Conservation (phyloP, 2,329 filamentous ascomycete species). For the Elsinoe ampelina region DNA sequence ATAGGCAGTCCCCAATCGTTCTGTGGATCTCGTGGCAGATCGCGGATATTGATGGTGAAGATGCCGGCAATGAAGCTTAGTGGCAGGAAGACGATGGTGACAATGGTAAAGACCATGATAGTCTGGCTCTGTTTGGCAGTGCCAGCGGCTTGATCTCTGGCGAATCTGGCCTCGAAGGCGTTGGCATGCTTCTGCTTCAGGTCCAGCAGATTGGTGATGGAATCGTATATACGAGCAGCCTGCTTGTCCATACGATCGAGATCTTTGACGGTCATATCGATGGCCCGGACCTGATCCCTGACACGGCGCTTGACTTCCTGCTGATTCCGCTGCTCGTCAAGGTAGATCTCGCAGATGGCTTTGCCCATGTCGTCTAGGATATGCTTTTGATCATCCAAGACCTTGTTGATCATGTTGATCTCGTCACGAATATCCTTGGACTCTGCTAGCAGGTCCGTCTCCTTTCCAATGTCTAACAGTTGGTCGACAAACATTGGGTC, state of each 20-base stretch:
- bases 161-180: conserved; percentile 55
- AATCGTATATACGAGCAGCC: conserved; percentile 50
- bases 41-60: conserved; percentile 46
- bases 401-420: conserved; percentile 51
- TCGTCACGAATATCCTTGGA: conserved; percentile 61
- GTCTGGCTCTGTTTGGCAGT: conserved; percentile 50
- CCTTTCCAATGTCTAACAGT: conserved; percentile 50
- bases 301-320: conserved; percentile 46
- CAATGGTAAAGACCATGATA: conserved; percentile 51
- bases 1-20: conserved; percentile 22
- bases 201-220: conserved; percentile 54
- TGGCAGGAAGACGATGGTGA: conserved; percentile 50
- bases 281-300: conserved; percentile 47
- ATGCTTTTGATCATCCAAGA: conserved; percentile 42
- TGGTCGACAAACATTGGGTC: conserved; percentile 40
- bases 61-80: conserved; percentile 47
- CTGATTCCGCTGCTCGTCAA: conserved; percentile 30
- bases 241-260: conserved; percentile 56
- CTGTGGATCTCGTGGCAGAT: conserved; percentile 33
- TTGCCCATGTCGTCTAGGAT: conserved; percentile 41
- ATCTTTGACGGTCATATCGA: conserved; percentile 51
- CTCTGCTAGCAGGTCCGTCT: conserved; percentile 53
- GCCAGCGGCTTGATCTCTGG: conserved; percentile 51
- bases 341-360: conserved; percentile 33
- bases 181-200: conserved; percentile 63